Base-by-base conservation (phyloP, 2,329 filamentous ascomycete genomes). In the Macrophomina tecta region DNA sequence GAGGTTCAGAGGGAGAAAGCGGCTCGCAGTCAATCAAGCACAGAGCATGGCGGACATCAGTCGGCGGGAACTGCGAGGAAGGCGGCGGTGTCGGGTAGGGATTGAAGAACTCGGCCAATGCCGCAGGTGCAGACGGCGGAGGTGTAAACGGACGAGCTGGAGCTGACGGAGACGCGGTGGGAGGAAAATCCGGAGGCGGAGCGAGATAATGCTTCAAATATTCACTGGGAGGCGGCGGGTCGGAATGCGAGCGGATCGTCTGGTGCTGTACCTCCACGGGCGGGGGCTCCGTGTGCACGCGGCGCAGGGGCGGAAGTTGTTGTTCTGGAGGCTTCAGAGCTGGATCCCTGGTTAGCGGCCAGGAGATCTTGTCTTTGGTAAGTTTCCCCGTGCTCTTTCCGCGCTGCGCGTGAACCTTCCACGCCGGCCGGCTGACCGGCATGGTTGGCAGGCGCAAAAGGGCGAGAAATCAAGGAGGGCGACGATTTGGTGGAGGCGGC, bases 281-380 rank as follows among this genome's bases (percentile, higher is more conserved):
- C 42, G n/a, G 30, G 16, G 58, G 58, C 32, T 48, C 58, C 28
- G 58, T 62, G 45, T 32, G 45, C 14, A n/a, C 40, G 3, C 58
- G 58, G 30, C 58, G 58, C n/a, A 62, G 42, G 30, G 30, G 30
- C n/a, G 30, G 42, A 5, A 49, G 45, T 49, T 49, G 42, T 16
- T n/a, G 58, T 23, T 62, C 42, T 30, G 58, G 58, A 49, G 49
- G 28, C n/a, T 65, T 40, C 3, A 23, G 11, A 12, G n/a, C 62
- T 65, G 62, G 18, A 4, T 34, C 40, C n/a, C 51, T 23, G 32
- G 51, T 65, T 55, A 65, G 62, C 49, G 62, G 62, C 62, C 62
- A 65, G 14, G 62, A 65, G 14, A 65, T 65, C 18, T 36, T 32
- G 49, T 65, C 49, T 34, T 45, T 45, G 8, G 58, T 62, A 23